Evolutionary conservation across 2,329 filamentous ascomycete species (phyloP).

Genomic region (Trichoderma brevicompactum): DNA sequence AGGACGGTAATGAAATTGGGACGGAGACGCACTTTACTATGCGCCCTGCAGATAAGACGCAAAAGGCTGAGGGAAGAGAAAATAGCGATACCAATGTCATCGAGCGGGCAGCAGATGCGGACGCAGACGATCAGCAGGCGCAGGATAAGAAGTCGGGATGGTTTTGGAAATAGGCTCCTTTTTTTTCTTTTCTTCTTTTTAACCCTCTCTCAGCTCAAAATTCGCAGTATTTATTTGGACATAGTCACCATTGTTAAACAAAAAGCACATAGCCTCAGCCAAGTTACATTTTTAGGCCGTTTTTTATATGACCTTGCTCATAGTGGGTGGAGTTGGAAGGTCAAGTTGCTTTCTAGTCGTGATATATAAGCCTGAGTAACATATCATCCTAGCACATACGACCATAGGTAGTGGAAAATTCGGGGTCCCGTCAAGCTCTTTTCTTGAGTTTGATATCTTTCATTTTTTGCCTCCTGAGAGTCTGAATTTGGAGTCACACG

Average conservation of each 20-base stretch:
- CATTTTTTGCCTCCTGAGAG: neutral
- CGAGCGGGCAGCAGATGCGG: constrained; percentile 11
- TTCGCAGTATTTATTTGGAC: neutral
- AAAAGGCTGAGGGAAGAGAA: constrained; percentile 30
- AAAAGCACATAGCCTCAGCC: constrained; percentile 10
- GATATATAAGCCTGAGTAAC: no score
- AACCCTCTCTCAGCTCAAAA: constrained; percentile 9
- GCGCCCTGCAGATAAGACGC: constrained; percentile 37
- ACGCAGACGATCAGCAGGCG: constrained; percentile 14
- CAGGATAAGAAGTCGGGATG: constrained; percentile 42
- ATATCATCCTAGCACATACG: no score
- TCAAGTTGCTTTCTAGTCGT: no score
- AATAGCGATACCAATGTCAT: constrained; percentile 19
- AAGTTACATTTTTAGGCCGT: constrained; percentile 4
- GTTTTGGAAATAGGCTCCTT: constrained; percentile 46
- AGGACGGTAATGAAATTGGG: constrained; percentile 48
- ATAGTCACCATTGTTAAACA: neutral
- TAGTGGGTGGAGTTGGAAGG: no score
- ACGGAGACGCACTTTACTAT: constrained; percentile 44
- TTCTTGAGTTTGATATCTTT: neutral
- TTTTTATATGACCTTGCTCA: no score
- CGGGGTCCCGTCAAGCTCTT: no score
- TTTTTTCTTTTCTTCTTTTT: neutral
- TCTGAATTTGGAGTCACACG: neutral
- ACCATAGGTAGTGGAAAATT: no score